Evolutionary conservation across 2,329 filamentous ascomycete genomes (phyloP).

Genomic region (Penicillium palitans): DNA sequence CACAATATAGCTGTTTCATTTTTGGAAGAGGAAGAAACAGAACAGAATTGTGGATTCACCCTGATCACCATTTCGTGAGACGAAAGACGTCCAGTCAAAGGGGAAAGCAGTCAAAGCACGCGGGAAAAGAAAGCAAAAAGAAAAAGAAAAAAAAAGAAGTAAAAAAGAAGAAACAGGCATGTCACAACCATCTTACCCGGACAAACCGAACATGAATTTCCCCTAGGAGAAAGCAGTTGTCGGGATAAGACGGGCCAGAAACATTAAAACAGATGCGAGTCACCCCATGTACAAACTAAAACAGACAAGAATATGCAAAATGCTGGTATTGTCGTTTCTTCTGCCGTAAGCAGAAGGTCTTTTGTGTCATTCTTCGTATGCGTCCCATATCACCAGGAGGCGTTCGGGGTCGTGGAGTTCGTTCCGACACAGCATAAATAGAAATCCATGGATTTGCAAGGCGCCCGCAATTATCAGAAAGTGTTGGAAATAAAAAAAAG

Average conservation of each 20-base stretch:
- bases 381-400: conserved; percentile 31
- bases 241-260: conserved; percentile 17
- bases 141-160: conserved; percentile 16
- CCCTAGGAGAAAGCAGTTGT: conserved; percentile 9
- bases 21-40: background rate
- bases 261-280: conserved; percentile 35
- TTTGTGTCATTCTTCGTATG: conserved; percentile 41
- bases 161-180: conserved; percentile 19
- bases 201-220: conserved; percentile 15
- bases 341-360: conserved; percentile 33
- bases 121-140: conserved; percentile 13
- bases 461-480: conserved; percentile 24
- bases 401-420: conserved; percentile 29
- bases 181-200: conserved; percentile 13
- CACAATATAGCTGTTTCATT: conserved; percentile 3
- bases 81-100: conserved; percentile 11
- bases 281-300: conserved; percentile 37
- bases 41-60: conserved; percentile 2
- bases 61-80: conserved; percentile 13
- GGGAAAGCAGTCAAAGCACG: conserved; percentile 15
- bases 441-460: conserved; percentile 30
- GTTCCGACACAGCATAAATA: conserved; percentile 25
- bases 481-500: conserved; percentile 18
- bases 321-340: conserved; percentile 42
- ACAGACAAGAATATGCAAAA: conserved; percentile 38